phyloP scores from a whole-genome alignment of 768 basidiomycete genomes.

The Heimioporus sp. region DNA sequence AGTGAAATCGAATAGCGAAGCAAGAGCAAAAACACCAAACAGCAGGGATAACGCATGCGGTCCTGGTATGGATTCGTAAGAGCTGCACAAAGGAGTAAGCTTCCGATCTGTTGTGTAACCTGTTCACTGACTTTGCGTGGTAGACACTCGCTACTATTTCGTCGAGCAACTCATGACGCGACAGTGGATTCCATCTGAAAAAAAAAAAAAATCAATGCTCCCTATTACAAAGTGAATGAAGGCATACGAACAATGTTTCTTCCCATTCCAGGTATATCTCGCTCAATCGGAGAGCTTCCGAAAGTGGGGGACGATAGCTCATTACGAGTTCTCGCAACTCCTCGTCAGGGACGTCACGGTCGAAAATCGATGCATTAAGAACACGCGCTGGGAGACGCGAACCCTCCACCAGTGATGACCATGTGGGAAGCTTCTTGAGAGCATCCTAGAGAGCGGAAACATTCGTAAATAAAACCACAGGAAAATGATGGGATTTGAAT shows the following conservation, averaged over 20 bases:
- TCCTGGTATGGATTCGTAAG: constrained; percentile 36
- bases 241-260: constrained; percentile 48
- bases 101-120: neutral
- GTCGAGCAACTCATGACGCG: constrained; percentile 54
- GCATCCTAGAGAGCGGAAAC: constrained; percentile 23
- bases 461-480: neutral
- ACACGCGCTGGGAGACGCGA: constrained; percentile 43
- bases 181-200: constrained; percentile 56
- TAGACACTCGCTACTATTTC: constrained; percentile 56
- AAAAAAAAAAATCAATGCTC: neutral
- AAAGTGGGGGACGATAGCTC: constrained; percentile 49
- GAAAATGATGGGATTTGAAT: neutral
- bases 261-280: constrained; percentile 67
- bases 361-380: constrained; percentile 36
- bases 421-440: constrained; percentile 12
- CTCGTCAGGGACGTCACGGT: constrained; percentile 30
- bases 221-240: neutral
- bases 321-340: constrained; percentile 45
- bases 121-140: constrained; percentile 43
- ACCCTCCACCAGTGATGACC: constrained; percentile 14
- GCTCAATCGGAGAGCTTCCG: constrained; percentile 59
- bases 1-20: constrained; percentile 55
- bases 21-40: constrained; percentile 66
- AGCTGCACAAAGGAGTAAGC: constrained; percentile 27
- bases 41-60: constrained; percentile 61